Percentiles rank a stretch among this genome's conserved stretches.
Evolutionary conservation across 257 asterid species (phyloP).

Genomic region (Solanum clarkiae): DNA sequence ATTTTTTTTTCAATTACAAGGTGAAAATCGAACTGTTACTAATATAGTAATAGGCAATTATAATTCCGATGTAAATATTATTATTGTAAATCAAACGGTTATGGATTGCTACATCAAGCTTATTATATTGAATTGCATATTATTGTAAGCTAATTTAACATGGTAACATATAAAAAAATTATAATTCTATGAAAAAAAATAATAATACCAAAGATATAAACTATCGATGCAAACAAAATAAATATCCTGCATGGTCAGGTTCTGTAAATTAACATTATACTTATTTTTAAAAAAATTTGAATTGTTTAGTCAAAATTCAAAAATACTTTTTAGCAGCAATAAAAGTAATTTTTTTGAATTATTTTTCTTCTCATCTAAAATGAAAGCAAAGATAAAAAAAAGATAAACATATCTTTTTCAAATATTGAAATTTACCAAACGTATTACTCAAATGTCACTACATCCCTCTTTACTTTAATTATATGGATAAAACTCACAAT

Average conservation of each 20-base stretch:
- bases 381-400: too few species aligned
- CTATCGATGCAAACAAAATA: neutral
- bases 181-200: too few species aligned
- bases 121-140: neutral
- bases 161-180: neutral
- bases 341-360: too few species aligned
- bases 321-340: neutral
- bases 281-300: neutral
- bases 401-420: too few species aligned
- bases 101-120: neutral
- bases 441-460: too few species aligned
- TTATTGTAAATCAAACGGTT: neutral
- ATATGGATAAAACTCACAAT: too few species aligned
- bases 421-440: too few species aligned
- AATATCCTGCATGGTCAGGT: neutral
- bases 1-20: neutral
- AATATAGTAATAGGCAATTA: too few species aligned
- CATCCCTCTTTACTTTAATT: too few species aligned
- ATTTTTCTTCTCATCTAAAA: too few species aligned
- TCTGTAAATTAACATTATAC: neutral
- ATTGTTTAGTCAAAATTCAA: neutral
- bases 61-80: neutral
- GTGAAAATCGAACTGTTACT: accelerated
- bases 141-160: neutral
- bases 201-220: neutral